Conservation (phyloP, 331 rosid species). For the Acacia concinna region DNA sequence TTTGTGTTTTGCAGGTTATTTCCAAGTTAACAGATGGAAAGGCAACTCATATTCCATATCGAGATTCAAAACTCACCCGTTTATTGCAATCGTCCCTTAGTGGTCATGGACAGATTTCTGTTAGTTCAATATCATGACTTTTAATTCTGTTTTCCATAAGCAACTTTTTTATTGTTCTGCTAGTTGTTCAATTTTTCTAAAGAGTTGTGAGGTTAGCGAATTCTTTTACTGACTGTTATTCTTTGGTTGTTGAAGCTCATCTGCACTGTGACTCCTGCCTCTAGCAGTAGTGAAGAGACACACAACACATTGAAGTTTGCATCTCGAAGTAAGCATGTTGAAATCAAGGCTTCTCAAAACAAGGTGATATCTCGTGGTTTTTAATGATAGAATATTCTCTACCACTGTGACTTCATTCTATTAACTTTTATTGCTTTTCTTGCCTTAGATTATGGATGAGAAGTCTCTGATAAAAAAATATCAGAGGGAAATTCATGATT, state of each 20-base stretch:
- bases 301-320: conserved; percentile 90
- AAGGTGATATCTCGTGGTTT: conserved; percentile 47
- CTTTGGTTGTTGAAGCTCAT: conserved; percentile 63
- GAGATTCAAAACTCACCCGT: conserved; percentile 92
- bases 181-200: neutral
- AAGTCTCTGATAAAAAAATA: conserved; percentile 87
- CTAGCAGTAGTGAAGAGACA: conserved; percentile 92
- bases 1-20: conserved; percentile 59
- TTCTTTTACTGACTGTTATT: conserved; percentile 24
- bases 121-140: conserved; percentile 26
- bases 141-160: neutral
- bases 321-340: conserved; percentile 85
- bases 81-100: conserved; percentile 88
- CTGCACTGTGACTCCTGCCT: conserved; percentile 91
- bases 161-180: conserved; percentile 11
- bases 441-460: conserved; percentile 78
- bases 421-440: conserved; percentile 13
- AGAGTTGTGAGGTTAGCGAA: neutral
- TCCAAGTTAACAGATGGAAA: conserved; percentile 82
- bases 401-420: neutral
- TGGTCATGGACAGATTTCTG: conserved; percentile 92
- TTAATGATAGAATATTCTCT: conserved; percentile 3
- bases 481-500: conserved; percentile 76
- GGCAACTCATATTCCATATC: conserved; percentile 86
- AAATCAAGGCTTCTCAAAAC: conserved; percentile 83